phyloP scores from a whole-genome alignment of 2,329 filamentous ascomycete species.

The Phyllosticta paracitricarpa region DNA sequence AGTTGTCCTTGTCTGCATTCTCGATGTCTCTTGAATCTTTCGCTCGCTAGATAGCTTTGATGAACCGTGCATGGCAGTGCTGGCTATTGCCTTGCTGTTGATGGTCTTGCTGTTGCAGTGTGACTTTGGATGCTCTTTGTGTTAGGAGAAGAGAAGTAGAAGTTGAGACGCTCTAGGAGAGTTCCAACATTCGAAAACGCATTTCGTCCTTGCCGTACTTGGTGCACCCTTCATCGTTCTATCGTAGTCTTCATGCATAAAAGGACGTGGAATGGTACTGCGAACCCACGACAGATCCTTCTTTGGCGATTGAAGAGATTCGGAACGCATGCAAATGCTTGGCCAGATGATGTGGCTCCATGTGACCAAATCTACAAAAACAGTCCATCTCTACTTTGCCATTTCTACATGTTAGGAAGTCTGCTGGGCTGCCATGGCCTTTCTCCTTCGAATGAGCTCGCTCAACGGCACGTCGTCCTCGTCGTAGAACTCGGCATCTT shows the following conservation, averaged over 20 bases:
- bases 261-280: too few species aligned
- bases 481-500: constrained; percentile 58
- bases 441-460: constrained; percentile 47
- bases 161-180: too few species aligned
- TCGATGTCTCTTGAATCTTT: not conserved
- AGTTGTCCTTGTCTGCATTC: too few species aligned
- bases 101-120: too few species aligned
- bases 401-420: not conserved
- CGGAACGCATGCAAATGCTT: not conserved
- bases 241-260: too few species aligned
- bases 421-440: not conserved
- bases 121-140: too few species aligned
- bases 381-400: not conserved
- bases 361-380: not conserved
- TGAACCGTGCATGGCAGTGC: not conserved
- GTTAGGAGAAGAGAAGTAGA: too few species aligned
- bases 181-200: too few species aligned
- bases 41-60: not conserved
- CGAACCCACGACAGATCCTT: too few species aligned
- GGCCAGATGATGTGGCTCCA: not conserved
- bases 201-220: too few species aligned
- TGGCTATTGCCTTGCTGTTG: too few species aligned
- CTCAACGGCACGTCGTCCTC: constrained; percentile 60
- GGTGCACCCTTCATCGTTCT: too few species aligned
- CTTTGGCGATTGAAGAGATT: not conserved